Evolutionary conservation across 495 filamentous ascomycete species (phyloP).

Genomic region (Penicillium canariense): DNA sequence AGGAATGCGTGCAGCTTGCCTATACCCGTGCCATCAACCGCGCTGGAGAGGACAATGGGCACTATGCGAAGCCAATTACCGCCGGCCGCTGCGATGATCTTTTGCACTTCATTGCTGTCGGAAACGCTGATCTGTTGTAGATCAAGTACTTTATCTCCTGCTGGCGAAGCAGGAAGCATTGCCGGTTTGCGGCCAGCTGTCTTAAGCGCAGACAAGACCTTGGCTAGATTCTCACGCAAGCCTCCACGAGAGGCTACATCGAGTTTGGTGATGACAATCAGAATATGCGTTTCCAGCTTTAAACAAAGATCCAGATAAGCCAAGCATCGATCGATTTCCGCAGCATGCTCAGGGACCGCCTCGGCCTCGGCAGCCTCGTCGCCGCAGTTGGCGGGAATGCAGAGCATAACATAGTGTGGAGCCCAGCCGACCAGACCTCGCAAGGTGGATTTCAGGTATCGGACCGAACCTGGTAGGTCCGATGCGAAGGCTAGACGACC

Average conservation of each 20-base stretch:
- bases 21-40: conserved; percentile 81
- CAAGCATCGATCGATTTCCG: conserved; percentile 66
- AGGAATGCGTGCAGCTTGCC: conserved; percentile 79
- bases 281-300: conserved; percentile 68
- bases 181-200: conserved; percentile 66
- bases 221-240: conserved; percentile 65
- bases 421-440: conserved; percentile 92
- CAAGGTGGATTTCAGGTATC: conserved; percentile 83
- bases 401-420: conserved; percentile 88
- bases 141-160: conserved; percentile 29
- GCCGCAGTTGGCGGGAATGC: conserved; percentile 77
- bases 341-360: conserved; percentile 47
- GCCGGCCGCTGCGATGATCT: conserved; percentile 40
- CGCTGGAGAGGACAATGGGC: conserved; percentile 85
- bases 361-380: conserved; percentile 49
- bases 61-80: conserved; percentile 55
- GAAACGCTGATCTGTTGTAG: conserved; percentile 35
- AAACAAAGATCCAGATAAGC: conserved; percentile 87
- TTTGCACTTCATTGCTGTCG: conserved; percentile 53
- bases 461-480: conserved; percentile 86
- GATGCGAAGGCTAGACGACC: conserved; percentile 83
- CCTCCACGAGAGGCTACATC: conserved; percentile 75
- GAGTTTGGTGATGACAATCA: conserved; percentile 85
- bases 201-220: conserved; percentile 76
- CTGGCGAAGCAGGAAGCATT: conserved; percentile 56